Evolutionary conservation across 495 filamentous ascomycete genomes (phyloP).

Genomic region (Clohesyomyces aquaticus): DNA sequence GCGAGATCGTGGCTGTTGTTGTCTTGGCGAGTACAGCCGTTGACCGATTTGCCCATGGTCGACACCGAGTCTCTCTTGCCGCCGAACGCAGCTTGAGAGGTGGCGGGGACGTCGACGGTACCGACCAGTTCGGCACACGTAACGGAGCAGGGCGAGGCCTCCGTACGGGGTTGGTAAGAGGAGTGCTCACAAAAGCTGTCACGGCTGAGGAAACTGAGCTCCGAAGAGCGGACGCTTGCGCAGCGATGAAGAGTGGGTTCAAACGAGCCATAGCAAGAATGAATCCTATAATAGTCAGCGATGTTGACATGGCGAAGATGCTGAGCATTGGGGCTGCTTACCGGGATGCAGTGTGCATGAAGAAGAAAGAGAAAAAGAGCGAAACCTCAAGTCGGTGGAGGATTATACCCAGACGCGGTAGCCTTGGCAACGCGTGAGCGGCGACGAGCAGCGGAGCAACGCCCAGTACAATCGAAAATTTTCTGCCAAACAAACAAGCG

Average conservation of each 20-base stretch:
- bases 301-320: neutral
- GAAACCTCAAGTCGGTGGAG: no score
- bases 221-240: no score
- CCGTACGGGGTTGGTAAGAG: neutral
- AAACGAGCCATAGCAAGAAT: neutral
- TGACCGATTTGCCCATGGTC: neutral
- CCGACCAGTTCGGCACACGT: neutral
- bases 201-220: neutral
- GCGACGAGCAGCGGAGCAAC: neutral
- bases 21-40: neutral
- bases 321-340: neutral
- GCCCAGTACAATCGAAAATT: no score
- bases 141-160: neutral
- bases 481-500: no score
- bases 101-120: neutral
- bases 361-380: neutral
- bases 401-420: neutral
- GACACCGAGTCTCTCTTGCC: neutral
- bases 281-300: conserved; percentile 1
- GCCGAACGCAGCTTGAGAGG: no score
- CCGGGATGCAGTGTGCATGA: neutral
- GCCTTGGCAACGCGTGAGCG: neutral
- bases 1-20: neutral
- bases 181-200: neutral
- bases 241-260: neutral